phyloP scores from a whole-genome alignment of 495 filamentous ascomycete genomes.

The Neurospora intermedia region DNA sequence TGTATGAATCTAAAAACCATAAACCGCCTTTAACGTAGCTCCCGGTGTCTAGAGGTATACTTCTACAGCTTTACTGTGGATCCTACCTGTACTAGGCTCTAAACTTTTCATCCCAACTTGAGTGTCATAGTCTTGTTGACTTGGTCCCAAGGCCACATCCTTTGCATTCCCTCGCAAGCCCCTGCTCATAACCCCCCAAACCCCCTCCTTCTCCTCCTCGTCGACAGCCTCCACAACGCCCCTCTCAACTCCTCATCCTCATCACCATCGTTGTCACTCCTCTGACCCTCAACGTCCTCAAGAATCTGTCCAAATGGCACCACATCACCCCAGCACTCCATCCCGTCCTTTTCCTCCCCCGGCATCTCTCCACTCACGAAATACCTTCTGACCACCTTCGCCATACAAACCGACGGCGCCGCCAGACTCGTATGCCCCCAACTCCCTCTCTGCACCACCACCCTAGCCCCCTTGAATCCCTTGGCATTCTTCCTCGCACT shows the following conservation, averaged over 20 bases:
- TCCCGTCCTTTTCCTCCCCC: conserved; percentile 2
- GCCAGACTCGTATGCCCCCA: conserved; percentile 35
- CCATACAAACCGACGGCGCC: conserved; percentile 25
- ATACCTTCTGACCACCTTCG: conserved; percentile 21
- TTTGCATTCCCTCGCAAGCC: background rate
- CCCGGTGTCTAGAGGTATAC: background rate
- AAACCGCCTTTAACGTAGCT: background rate
- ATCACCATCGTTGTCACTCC: background rate
- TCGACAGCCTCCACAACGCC: conserved; percentile 3
- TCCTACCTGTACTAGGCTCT: background rate
- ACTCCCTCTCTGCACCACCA: conserved; percentile 42
- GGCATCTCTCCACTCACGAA: conserved; percentile 21
- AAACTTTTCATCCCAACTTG: background rate
- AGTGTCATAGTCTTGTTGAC: background rate
- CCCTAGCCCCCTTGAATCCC: conserved; percentile 39
- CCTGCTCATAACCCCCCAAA: background rate
- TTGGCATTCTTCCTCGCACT: conserved; percentile 40
- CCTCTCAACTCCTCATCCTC: background rate
- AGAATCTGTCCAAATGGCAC: conserved; percentile 10
- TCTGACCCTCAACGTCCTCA: background rate
- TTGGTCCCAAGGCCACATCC: too few species aligned
- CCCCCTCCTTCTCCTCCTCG: background rate
- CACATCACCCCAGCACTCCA: conserved; percentile 21
- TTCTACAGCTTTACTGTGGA: background rate
- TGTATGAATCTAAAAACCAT: background rate